Base-by-base conservation (phyloP, 2,329 filamentous ascomycete species). In the Fusarium sp. region DNA sequence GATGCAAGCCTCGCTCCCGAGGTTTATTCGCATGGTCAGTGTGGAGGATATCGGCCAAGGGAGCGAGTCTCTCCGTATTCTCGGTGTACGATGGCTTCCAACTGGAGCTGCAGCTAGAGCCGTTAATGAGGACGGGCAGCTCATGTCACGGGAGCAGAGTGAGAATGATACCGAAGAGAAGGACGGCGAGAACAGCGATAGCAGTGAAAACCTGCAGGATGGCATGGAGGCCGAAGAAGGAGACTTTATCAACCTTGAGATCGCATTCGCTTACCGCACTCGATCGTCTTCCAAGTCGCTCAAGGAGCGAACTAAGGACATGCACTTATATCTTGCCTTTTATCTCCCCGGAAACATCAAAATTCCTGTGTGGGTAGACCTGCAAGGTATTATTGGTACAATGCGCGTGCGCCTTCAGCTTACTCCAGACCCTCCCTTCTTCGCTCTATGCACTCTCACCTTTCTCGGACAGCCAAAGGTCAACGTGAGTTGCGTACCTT, bases 1-100 rank as follows among this genome's bases (percentile, higher is more conserved):
- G 47, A 93, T 93, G 91, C 91, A 93, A 78, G 90, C 91, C 4
- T 91, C 89, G 10, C 79, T 93, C 19, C 90, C 91, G 1, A 88
- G 85, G 57, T 77, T 91, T 35, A 84, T 93, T 32, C 87, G 90
- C 47, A 92, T 92, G 90, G 89, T 93, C 43, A 90, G 89, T 53
- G 87, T 93, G 9, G 90, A 93, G 48, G 91, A 93, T 65, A 86
- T 93, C 59, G 91, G 90, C 0, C 91, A 94, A 76, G 91, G 91
- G 9, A 92, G 87, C 62, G 90, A 93, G 72, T 83, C 89, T 1
- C 73, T 93, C 37, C 86, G 90, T 2, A 90, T 93, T 56, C 83
- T 93, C 2, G 91, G 91, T 5, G 80, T 94, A 37, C 83, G 89
- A 50, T 93, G 90, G 89, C 80, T 94, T 4, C 91, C 90, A 0